Base-by-base conservation (phyloP, 2,329 filamentous ascomycete genomes). In the Aspergillus sp. region DNA sequence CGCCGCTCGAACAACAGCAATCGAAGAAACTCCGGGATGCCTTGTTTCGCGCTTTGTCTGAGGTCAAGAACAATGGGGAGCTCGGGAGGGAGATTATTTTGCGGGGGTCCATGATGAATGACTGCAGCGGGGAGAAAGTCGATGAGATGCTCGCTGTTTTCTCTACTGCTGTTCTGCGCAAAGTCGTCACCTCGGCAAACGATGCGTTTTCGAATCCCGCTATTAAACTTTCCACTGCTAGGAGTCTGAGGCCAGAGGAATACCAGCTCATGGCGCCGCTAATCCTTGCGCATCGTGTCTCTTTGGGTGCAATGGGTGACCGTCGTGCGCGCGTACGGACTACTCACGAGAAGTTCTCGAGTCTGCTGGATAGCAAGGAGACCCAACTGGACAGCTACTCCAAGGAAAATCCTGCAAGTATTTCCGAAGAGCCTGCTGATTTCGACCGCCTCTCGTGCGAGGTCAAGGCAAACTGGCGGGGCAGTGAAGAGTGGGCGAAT, bases 61-160 rank as follows among this genome's bases (percentile, higher is more conserved):
- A 85, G 32, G 68, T 86, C 38, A 96, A 96, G 66, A 93, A 93
- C 64, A 84, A 77, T 62, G 88, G 86, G 17, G 67, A 80, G 1
- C 67, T 96, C 6, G 84, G 86, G 3, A 72, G 84, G 30, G 86
- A 94, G 51, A 74, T 75, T 0, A 74, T 93, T 1, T 63, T 96
- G 19, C 77, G 91, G 32, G 95, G 94, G 65, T 93, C 86, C 0
- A 94, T 95, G 84, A 68, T 98, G 32, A 91, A 98, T 53, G 89
- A 98, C 48, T 98, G 91, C 63, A 88, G 82, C 44, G 89, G 89
- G 4, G 86, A 94, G 34, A 80, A 85, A 42, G 75, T 96, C 34
- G 86, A 88, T 53, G 91, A 98, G 52, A 65, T 94, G 1, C 69
- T 96, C 16, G 77, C 85, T 3, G 69, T 77, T 1, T 93, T 98